These are phyloP conservation scores for Mycena pura DNA, from an alignment of 768 basidiomycete species.

Conservation along the genomic window DNA sequence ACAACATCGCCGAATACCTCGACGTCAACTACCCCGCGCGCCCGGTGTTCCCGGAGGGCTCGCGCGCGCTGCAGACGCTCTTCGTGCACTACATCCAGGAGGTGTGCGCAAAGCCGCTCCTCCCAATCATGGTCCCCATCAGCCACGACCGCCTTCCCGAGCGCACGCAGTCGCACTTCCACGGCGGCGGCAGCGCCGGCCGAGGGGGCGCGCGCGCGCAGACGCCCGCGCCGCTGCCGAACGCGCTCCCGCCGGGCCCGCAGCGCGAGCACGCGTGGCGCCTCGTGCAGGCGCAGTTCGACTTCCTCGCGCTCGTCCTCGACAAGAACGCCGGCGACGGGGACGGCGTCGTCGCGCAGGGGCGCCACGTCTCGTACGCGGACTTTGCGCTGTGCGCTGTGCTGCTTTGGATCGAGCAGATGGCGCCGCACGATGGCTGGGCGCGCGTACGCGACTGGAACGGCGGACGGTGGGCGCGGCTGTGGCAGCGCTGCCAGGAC, in stretches of 20 bases:
- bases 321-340: constrained; percentile 54
- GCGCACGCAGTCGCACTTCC: constrained; percentile 60
- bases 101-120: constrained; percentile 66
- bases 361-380: constrained; percentile 56
- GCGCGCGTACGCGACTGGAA: constrained; percentile 54
- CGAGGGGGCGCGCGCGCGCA: constrained; percentile 10
- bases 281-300: constrained; percentile 52
- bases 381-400: constrained; percentile 60
- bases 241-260: constrained; percentile 27
- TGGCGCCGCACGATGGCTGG: constrained; percentile 61
- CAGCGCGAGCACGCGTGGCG: constrained; percentile 55
- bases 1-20: constrained; percentile 74
- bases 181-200: constrained; percentile 27
- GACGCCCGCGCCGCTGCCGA: neutral
- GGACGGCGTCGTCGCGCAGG: constrained; percentile 54
- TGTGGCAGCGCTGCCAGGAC: constrained; percentile 50
- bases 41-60: constrained; percentile 73
- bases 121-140: constrained; percentile 74
- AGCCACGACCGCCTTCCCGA: constrained; percentile 67
- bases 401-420: constrained; percentile 59
- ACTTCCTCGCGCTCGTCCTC: constrained; percentile 50
- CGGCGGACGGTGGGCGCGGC: constrained; percentile 53
- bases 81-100: constrained; percentile 78
- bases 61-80: constrained; percentile 68
- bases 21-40: constrained; percentile 72